A percentile compares a stretch with the other conserved stretches of the same genome.
These are phyloP conservation scores for Scutellaria baicalensis DNA, from an alignment of 257 asterid genomes.

Conservation along the genomic window DNA sequence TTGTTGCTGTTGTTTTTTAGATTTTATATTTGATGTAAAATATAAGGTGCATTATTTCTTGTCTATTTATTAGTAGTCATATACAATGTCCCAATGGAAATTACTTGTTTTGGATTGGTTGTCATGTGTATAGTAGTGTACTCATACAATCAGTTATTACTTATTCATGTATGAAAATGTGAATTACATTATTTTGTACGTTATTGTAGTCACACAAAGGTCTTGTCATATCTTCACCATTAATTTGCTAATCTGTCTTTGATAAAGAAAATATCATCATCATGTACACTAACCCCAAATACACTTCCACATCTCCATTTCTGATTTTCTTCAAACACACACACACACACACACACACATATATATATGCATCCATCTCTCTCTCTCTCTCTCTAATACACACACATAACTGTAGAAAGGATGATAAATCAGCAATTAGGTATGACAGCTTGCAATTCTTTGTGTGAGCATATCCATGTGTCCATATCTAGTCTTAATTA, in stretches of 20 bases:
- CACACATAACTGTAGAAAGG: not conserved
- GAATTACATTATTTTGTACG: no score
- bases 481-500: not conserved
- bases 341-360: no score
- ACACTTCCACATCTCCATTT: not conserved
- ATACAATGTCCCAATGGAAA: no score
- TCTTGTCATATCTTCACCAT: no score
- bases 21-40: not conserved
- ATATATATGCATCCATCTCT: not conserved
- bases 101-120: no score
- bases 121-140: no score
- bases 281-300: not conserved
- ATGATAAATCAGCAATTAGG: slow-evolving; percentile 15
- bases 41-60: not conserved
- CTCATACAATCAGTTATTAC: no score
- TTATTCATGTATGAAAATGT: no score
- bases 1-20: no score
- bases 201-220: no score
- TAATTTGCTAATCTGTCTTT: no score
- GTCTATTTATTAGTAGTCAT: no score
- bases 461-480: slow-evolving; percentile 7
- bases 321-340: not conserved
- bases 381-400: not conserved
- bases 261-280: slow-evolving; percentile 5
- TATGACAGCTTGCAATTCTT: not conserved